A percentile compares a stretch with the other conserved stretches of the same genome.
These are phyloP conservation scores for Jaminaea rosea DNA, from an alignment of 1,284 basidiomycete species.

Conservation along the genomic window DNA sequence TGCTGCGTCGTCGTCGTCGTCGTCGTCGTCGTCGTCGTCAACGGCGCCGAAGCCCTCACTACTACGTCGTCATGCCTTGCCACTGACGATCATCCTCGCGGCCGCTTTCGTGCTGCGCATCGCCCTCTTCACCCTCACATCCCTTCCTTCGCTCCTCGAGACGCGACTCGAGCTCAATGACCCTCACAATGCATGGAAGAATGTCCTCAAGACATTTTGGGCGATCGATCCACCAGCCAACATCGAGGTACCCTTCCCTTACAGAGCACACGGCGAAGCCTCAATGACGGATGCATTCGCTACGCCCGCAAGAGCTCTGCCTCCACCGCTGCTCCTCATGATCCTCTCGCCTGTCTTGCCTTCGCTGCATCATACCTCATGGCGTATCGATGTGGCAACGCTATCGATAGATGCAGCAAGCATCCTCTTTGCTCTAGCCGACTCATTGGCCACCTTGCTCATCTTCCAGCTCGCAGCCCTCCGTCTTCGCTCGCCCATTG, in stretches of 20 bases:
- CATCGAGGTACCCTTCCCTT: conserved; percentile 36
- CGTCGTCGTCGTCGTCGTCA: too few species aligned
- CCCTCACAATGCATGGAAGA: conserved; percentile 48
- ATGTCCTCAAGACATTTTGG: conserved; percentile 49
- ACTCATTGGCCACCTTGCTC: conserved; percentile 11
- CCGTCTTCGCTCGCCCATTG: conserved; percentile 61
- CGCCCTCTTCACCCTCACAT: conserved; percentile 40
- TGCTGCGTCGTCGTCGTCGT: too few species aligned
- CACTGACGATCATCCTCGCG: too few species aligned
- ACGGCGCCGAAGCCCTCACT: too few species aligned
- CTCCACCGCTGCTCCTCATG: neutral
- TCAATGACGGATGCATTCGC: conserved; percentile 63
- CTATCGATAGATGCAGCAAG: neutral
- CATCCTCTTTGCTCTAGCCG: conserved; percentile 53
- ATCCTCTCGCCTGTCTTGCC: neutral
- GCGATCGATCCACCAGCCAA: conserved; percentile 47
- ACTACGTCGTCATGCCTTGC: too few species aligned
- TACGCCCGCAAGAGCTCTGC: conserved; percentile 59
- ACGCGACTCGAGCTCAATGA: conserved; percentile 65
- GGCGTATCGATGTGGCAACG: neutral
- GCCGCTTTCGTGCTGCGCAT: conserved; percentile 35
- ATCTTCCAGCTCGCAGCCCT: conserved; percentile 50
- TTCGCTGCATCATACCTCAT: neutral
- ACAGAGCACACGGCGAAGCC: conserved; percentile 10
- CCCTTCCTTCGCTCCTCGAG: conserved; percentile 42